Base-by-base conservation (phyloP, 2,329 filamentous ascomycete genomes). In the Nothophoma quercina region DNA sequence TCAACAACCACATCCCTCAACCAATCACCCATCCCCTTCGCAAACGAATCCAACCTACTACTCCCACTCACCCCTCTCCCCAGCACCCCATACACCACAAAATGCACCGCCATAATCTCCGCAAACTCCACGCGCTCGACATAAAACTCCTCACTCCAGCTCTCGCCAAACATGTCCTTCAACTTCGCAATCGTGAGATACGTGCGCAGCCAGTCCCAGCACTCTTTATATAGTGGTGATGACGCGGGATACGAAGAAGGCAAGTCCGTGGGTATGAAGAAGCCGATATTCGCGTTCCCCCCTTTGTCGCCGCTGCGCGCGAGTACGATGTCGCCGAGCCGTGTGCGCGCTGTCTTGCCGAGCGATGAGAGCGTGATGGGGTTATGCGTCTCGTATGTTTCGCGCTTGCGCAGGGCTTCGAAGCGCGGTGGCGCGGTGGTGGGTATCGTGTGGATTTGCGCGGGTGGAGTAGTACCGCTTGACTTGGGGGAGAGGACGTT, bases 11-110 rank as follows among this genome's bases (percentile, higher is more conserved):
- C 71, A 51, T 78, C 78, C 19, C 79, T 63, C 26, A 83, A 60
- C 64, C 78, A 83, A 69, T 83, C 81, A 12, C 75, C 79, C 60
- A 83, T 81, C 0, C 81, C 80, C 60, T 84, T 84, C 1, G 78
- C 82, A 56, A 83, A 69, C 9, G 70, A 69, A 68, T 84, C 82
- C 15, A 84, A 56, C 30, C 74, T 62, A 19, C 68, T 74, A 8
- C 77, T 79, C 49, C 79, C 81, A 55, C 79, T 83, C 3, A 84
- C 72, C 7, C 74, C 74, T 10, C 70, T 46, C 4, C 71, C 73
- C 29, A 76, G 38, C 28, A 75, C 67, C 1, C 71, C 71, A 57
- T 76, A 73, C 6, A 76, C 63, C 2, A 77, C 69, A 45, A 73
- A 74, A 45, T 75, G 70, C 36, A 74, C 69, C 0, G 69, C 69